These are phyloP conservation scores for Chalciporus pseudorubinellus DNA, from an alignment of 768 basidiomycete species.

Conservation along the genomic window DNA sequence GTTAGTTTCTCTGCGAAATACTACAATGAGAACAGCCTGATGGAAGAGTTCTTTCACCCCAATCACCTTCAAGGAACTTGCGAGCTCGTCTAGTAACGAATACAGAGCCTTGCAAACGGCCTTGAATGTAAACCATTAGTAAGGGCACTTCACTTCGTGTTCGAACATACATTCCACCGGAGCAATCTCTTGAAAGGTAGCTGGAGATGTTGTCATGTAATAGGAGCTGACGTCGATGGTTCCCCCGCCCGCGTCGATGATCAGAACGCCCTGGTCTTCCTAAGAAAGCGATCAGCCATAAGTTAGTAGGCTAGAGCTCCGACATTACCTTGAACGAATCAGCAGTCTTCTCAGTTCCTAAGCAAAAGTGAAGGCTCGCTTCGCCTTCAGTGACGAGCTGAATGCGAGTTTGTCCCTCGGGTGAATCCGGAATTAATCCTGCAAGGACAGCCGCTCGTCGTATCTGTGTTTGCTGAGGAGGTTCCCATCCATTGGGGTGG, in stretches of 20 bases:
- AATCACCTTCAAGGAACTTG: conserved; percentile 38
- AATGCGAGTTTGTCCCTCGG: conserved; percentile 37
- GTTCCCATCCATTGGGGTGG: conserved; percentile 51
- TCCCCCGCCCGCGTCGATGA: conserved; percentile 64
- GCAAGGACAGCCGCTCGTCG: conserved; percentile 43
- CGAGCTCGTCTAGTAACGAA: conserved; percentile 48
- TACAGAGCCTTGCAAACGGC: conserved; percentile 49
- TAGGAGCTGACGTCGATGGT: conserved; percentile 62
- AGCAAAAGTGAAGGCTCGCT: conserved; percentile 49
- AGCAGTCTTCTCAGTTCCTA: conserved; percentile 36
- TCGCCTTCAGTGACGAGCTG: conserved; percentile 53
- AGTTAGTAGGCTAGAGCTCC: neutral
- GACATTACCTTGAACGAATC: conserved; percentile 26
- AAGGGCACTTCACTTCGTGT: neutral
- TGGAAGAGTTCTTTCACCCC: too few species aligned
- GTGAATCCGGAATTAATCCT: conserved; percentile 37
- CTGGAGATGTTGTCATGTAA: conserved; percentile 33
- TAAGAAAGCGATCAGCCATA: conserved; percentile 16
- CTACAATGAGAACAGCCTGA: neutral
- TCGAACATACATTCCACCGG: conserved; percentile 39
- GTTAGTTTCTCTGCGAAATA: conserved; percentile 36
- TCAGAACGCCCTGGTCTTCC: conserved; percentile 46
- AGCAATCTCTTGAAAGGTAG: conserved; percentile 48
- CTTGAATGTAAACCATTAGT: conserved; percentile 29
- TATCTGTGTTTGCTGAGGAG: conserved; percentile 42